Base-by-base conservation (phyloP, 257 asterid genomes). In the Lycium barbarum region DNA sequence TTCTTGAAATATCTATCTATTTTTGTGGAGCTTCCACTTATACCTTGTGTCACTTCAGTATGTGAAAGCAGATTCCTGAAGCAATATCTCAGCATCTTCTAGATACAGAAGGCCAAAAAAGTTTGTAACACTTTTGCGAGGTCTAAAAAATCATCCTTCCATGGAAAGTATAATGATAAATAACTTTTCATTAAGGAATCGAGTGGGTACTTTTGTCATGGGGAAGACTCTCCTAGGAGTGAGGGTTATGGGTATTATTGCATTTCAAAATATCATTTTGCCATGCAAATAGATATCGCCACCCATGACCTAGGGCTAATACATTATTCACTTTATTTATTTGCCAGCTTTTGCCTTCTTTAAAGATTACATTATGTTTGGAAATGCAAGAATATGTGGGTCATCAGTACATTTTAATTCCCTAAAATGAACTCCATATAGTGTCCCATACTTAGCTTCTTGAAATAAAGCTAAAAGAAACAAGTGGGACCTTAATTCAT, bases 161-260 rank as follows among this genome's bases (percentile, higher is more conserved):
- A 88, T 80, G 88, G 86, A 93, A 92, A 92, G 96, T 88, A 82
- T 86, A 86, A 91, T 92, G 91, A 92, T 91, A 88, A 87, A 89
- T 87, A 90, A 89, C 95, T 92, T 93, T 93, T 85, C 78, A 88
- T 86, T 68, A 83, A 82, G 95, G 92, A 91, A 89, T 73, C 71
- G 88, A 87, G 88, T 86, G 87, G 74, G 35, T 63, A 87, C 96
- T 92, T 92, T 93, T 92, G 98, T 91, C 76, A 88, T 70, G 65
- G 85, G 81, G 88, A 93, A 92, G 98, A 88, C 93, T 88, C 92
- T 88, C 94, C 93, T 90, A 40, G 88, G 91, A 93, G 89, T 91
- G 72, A 84, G 95, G 90, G 89, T 86, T n/a, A n/a, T 4, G 89
- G 80, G 59, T 86, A 40, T 81, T 72, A 87, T 86, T 86, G 40